These are phyloP conservation scores for Aspergillus sojae DNA, from an alignment of 2,329 filamentous ascomycete genomes.

Conservation along the genomic window DNA sequence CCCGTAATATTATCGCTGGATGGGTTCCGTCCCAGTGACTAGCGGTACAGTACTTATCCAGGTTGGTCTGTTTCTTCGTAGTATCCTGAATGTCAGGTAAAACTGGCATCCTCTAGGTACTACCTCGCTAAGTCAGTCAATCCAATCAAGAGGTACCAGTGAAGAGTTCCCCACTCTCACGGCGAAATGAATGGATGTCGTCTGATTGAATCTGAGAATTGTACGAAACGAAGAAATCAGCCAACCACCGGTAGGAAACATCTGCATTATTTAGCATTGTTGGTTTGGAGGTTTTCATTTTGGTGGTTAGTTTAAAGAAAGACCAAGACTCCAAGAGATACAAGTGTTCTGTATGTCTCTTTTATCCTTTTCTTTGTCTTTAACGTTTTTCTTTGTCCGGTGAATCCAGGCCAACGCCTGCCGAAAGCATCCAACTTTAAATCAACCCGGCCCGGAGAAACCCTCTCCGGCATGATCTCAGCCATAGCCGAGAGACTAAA, in stretches of 20 bases:
- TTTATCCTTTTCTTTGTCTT: background rate
- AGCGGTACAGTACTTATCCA: background rate
- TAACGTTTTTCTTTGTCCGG: background rate
- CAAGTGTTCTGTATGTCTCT: background rate
- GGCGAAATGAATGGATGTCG: background rate
- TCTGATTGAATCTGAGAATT: background rate
- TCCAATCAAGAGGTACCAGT: background rate
- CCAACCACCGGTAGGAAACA: background rate
- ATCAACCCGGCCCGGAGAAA: slow-evolving; percentile 5
- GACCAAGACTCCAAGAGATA: background rate
- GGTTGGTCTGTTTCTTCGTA: background rate
- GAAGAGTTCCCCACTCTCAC: background rate
- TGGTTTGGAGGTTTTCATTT: background rate
- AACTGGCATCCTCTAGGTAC: background rate
- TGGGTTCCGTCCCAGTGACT: background rate
- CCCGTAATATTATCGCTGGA: slow-evolving; percentile 19
- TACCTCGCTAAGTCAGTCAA: slow-evolving; percentile 4
- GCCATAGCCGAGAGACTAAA: background rate
- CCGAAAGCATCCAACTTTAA: slow-evolving; percentile 4
- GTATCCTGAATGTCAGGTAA: background rate
- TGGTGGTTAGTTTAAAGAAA: background rate
- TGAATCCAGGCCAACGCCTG: background rate
- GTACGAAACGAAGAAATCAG: background rate
- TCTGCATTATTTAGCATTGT: background rate
- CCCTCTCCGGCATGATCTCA: background rate